Conservation (phyloP, 176 grass and related monocot species). For the Musa beccarii region DNA sequence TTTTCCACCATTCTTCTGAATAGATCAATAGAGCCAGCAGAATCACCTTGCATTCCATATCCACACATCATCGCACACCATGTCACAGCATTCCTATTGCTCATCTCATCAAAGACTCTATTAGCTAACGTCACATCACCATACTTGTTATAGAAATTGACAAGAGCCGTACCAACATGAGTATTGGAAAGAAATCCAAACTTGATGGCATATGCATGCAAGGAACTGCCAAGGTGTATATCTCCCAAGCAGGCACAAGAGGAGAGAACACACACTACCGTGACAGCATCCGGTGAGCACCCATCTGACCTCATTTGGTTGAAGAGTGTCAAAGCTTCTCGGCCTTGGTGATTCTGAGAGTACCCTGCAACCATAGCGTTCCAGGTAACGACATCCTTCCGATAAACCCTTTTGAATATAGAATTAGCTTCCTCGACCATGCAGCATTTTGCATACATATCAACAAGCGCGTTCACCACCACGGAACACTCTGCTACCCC, state of each 20-base stretch:
- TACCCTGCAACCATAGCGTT: constrained; percentile 54
- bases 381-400: constrained; percentile 56
- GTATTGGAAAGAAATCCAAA: constrained; percentile 36
- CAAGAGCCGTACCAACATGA: constrained; percentile 49
- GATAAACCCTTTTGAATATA: constrained; percentile 28
- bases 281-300: constrained; percentile 44
- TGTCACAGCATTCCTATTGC: constrained; percentile 40
- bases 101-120: constrained; percentile 44
- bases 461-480: constrained; percentile 46
- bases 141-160: constrained; percentile 65
- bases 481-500: constrained; percentile 19
- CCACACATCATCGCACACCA: constrained; percentile 69
- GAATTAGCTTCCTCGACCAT: constrained; percentile 30
- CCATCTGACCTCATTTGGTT: constrained; percentile 39
- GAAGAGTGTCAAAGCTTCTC: constrained; percentile 40
- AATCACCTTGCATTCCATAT: constrained; percentile 65
- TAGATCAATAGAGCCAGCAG: constrained; percentile 38
- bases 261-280: constrained; percentile 46
- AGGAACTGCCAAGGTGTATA: constrained; percentile 35
- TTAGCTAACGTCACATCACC: constrained; percentile 44
- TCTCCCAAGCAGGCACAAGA: constrained; percentile 42
- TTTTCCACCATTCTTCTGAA: constrained; percentile 55
- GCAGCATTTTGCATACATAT: constrained; percentile 57
- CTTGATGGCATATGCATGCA: constrained; percentile 50
- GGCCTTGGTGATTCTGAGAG: constrained; percentile 39